These are phyloP conservation scores for Botryotinia globosa DNA, from an alignment of 2,329 filamentous ascomycete genomes.

Conservation along the genomic window DNA sequence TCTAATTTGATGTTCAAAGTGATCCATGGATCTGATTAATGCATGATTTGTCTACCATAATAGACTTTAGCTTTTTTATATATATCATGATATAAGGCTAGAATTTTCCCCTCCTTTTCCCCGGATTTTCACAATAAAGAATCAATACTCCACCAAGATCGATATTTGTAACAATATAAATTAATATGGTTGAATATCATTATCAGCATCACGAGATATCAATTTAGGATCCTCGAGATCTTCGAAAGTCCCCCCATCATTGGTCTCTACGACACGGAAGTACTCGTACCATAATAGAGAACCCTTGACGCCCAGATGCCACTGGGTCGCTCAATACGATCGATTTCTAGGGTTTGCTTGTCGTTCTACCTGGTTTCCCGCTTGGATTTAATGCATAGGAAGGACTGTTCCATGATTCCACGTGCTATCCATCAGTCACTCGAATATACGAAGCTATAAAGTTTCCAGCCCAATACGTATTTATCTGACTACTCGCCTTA, in stretches of 20 bases:
- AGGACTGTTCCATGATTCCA: neutral
- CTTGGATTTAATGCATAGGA: neutral
- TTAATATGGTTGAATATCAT: neutral
- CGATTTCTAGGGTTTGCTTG: neutral
- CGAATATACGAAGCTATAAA: neutral
- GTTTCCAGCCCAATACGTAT: neutral
- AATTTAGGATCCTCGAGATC: neutral
- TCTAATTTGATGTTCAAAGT: neutral
- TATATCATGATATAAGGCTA: constrained; percentile 1
- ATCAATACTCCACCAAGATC: neutral
- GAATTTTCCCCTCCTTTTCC: constrained; percentile 11
- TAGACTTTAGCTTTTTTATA: neutral
- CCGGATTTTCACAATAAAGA: constrained; percentile 7
- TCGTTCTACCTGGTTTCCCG: neutral
- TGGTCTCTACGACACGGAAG: neutral
- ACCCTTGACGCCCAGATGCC: constrained; percentile 10
- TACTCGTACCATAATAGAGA: neutral
- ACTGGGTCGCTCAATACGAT: neutral
- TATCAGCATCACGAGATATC: neutral
- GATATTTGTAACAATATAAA: neutral
- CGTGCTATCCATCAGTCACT: neutral
- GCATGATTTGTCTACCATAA: constrained; percentile 8
- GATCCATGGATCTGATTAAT: neutral
- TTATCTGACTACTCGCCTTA: neutral
- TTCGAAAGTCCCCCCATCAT: neutral